Conservation (phyloP, 257 asterid genomes). For the Solanum arcanum region DNA sequence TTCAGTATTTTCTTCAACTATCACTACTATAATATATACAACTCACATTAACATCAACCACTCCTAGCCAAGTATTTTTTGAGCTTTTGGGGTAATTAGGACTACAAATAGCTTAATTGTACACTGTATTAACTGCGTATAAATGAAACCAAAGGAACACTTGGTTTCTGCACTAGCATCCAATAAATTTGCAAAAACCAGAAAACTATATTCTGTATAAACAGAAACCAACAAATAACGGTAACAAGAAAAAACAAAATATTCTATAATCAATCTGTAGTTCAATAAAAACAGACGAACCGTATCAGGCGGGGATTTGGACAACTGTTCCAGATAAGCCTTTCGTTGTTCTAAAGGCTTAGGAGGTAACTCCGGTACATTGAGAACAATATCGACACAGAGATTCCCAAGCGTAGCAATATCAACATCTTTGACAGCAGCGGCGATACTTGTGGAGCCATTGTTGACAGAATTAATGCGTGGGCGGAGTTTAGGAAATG, state of each 20-base stretch:
- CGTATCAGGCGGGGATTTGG: conserved; percentile 86
- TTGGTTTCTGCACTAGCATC: neutral
- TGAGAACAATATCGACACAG: conserved; percentile 84
- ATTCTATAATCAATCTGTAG: neutral
- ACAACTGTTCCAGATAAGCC: conserved; percentile 60
- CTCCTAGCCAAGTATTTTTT: neutral
- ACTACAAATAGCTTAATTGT: neutral
- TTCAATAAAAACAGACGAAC: conserved; percentile 10
- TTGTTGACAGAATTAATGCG: neutral
- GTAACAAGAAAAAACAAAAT: neutral
- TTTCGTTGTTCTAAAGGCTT: conserved; percentile 48
- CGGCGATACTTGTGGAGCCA: conserved; percentile 32
- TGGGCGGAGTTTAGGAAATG: conserved; percentile 25
- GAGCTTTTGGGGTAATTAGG: neutral
- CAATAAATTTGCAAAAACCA: neutral
- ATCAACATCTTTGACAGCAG: conserved; percentile 53
- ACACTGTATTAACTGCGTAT: neutral
- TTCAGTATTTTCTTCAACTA: neutral
- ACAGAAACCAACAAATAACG: neutral
- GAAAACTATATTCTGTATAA: neutral
- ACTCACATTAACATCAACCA: neutral
- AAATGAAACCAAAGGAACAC: neutral
- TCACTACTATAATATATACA: neutral
- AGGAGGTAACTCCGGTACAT: conserved; percentile 79
- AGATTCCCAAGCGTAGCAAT: conserved; percentile 86